A percentile compares a stretch with the other conserved stretches of the same genome.
phyloP scores from a whole-genome alignment of 306 rosid genomes.

The Clitoria ternatea region DNA sequence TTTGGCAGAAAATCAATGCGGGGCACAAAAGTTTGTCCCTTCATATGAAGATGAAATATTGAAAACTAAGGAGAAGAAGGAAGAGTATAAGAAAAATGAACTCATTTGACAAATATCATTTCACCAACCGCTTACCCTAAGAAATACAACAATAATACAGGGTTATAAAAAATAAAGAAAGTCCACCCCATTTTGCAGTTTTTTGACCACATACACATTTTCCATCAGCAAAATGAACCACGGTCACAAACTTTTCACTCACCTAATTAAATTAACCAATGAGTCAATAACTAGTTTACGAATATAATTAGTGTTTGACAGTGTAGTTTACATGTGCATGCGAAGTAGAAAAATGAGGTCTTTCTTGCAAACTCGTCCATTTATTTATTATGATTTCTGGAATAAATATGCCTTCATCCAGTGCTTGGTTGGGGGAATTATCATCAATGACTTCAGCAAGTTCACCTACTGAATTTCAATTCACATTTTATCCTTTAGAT shows the following conservation, averaged over 20 bases:
- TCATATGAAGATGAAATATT: not conserved
- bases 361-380: not conserved
- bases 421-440: not conserved
- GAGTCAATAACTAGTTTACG: too few species aligned
- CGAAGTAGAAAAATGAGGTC: not conserved
- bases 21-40: conserved; percentile 1
- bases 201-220: conserved; percentile 13
- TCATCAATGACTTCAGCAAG: not conserved
- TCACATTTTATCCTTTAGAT: not conserved
- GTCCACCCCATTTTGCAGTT: not conserved
- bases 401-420: not conserved
- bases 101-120: conserved; percentile 15
- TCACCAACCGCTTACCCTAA: conserved; percentile 20
- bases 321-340: not conserved
- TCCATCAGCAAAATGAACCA: not conserved
- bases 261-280: conserved; percentile 10
- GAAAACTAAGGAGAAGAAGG: not conserved
- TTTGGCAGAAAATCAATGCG: not conserved
- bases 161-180: not conserved
- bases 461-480: conserved; percentile 8
- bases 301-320: not conserved
- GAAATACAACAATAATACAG: not conserved
- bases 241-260: not conserved
- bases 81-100: not conserved
- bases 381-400: not conserved